Base-by-base conservation (phyloP, 208 protist genomes). In the Leishmania tropica region DNA sequence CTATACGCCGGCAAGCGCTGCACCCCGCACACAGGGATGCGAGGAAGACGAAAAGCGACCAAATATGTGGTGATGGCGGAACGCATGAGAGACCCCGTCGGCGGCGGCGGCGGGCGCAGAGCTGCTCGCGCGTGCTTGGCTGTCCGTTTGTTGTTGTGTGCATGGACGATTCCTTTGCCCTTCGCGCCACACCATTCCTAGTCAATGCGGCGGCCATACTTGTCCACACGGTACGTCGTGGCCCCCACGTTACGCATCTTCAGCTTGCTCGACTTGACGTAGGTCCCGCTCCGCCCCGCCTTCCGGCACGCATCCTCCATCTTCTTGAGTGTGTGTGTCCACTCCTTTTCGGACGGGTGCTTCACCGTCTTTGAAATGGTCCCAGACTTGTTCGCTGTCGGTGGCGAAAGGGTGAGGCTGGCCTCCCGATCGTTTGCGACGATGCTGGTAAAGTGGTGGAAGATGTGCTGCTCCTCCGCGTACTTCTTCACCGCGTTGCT, bases 281-380 rank as follows among this genome's bases (percentile, higher is more conserved):
- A 98, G 3, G 95, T 96, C 10, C 95, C 94, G 45, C 86, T 56
- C 10, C 95, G 89, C 5, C 93, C 95, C 13, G 85, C 88, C 79
- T 90, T 93, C 67, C 86, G 76, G 78, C 93, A 96, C 42, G 90
- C 85, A 24, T 90, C 91, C 76, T 95, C 84, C 92, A 98, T 95
- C 21, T 92, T 85, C 75, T 85, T 83, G 78, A 89, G 81, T 15
- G 92, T 89, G 56, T 87, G 76, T 10, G 86, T 70, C 95, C 95
- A 98, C 74, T 98, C 95, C 86, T 94, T 95, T 79, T 94, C 90
- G n/a, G 81, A 79, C 6, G 95, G 95, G 81, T 96, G 88, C 70
- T 85, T 88, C 75, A 92, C 86, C 42, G 81, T 80, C 40, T 87
- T 91, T 74, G 84, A 89, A 71, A 85, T 83, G 65, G 82, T 94